Conservation (phyloP, 169 alveolate species). For the Pseudocohnilembus persalinus region DNA sequence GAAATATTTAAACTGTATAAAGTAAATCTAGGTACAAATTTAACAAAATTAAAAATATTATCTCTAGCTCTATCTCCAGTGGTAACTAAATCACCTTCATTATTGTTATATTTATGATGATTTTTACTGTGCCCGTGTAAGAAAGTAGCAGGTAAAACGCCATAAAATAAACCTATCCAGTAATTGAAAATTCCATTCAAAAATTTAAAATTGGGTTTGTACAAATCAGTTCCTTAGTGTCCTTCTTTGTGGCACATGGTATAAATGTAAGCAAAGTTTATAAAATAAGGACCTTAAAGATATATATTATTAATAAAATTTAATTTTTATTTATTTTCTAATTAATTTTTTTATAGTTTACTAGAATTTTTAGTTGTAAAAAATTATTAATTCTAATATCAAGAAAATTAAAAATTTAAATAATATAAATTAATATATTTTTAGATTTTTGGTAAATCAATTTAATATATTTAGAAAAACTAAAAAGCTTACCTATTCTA, state of each 20-base stretch:
- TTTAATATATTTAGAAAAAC: too few relatives aligned
- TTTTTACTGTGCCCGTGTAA: constrained; percentile 1
- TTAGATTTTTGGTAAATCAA: too few relatives aligned
- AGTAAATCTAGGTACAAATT: constrained; percentile 9
- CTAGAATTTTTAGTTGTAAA: too few relatives aligned
- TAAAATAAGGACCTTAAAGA: constrained; percentile 10
- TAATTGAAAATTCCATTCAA: constrained; percentile 4
- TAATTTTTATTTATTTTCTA: too few relatives aligned
- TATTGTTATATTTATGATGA: constrained; percentile 11
- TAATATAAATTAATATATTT: too few relatives aligned
- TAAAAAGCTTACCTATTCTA: constrained; percentile 15
- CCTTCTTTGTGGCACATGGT: constrained; percentile 19
- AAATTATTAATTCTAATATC: too few relatives aligned
- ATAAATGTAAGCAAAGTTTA: constrained; percentile 7
- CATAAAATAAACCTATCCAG: constrained; percentile 13
- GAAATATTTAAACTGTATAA: constrained; percentile 9
- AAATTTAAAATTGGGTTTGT: not conserved
- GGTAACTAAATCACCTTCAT: constrained; percentile 11
- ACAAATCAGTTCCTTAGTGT: constrained; percentile 10
- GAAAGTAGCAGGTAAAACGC: constrained; percentile 10
- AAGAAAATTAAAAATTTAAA: too few relatives aligned
- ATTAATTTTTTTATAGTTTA: too few relatives aligned
- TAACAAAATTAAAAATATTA: not conserved
- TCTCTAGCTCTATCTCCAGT: constrained; percentile 15
- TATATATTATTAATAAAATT: too few relatives aligned